Percentiles rank a stretch among this genome's conserved stretches.
phyloP scores from a whole-genome alignment of 129 eudicot species.

The Tanacetum coccineum region DNA sequence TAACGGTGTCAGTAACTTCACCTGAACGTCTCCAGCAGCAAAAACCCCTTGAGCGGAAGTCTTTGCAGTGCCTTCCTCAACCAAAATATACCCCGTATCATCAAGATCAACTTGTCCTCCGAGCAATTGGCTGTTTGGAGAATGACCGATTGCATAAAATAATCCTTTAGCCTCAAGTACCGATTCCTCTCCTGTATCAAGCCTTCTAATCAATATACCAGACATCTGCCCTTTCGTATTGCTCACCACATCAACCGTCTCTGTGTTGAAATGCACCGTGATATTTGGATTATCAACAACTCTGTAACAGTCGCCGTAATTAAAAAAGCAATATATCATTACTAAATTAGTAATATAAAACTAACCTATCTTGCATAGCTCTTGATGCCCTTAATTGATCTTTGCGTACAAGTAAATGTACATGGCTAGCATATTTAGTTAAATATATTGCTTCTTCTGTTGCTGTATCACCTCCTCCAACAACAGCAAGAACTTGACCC shows the following conservation, averaged over 20 bases:
- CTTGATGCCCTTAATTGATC: constrained; percentile 78
- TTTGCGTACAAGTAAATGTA: constrained; percentile 75
- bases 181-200: constrained; percentile 54
- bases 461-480: constrained; percentile 96
- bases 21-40: constrained; percentile 97
- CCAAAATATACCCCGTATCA: constrained; percentile 56
- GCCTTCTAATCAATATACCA: constrained; percentile 54
- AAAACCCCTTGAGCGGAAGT: constrained; percentile 72
- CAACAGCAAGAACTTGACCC: constrained; percentile 84
- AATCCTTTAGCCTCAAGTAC: constrained; percentile 74
- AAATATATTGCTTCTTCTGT: constrained; percentile 87
- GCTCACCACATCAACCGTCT: constrained; percentile 61
- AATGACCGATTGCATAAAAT: constrained; percentile 81
- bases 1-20: background rate
- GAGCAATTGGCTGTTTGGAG: constrained; percentile 77
- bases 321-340: constrained; percentile 35
- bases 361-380: constrained; percentile 91
- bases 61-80: constrained; percentile 63
- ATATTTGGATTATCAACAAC: constrained; percentile 81
- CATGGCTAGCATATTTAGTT: constrained; percentile 81
- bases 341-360: constrained; percentile 20
- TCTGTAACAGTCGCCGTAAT: constrained; percentile 81
- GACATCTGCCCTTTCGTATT: constrained; percentile 76
- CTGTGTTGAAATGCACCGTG: constrained; percentile 85
- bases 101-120: constrained; percentile 76